Percentiles rank a stretch among this genome's conserved stretches.
These are phyloP conservation scores for Ganoderma resinaceum DNA, from an alignment of 1,284 basidiomycete genomes.

Conservation along the genomic window DNA sequence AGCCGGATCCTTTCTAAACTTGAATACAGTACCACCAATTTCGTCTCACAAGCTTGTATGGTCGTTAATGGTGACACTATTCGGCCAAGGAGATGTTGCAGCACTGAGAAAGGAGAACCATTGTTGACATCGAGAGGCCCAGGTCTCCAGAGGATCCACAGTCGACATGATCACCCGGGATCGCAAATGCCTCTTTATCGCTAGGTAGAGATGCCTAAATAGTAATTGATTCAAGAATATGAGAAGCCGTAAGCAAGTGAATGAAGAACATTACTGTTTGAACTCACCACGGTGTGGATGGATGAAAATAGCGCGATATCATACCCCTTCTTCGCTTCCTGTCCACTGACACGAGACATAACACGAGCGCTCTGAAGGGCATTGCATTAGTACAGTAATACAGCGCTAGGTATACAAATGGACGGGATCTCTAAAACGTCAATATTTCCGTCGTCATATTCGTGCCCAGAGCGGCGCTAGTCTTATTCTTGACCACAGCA, in stretches of 20 bases:
- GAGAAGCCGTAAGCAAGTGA: background rate
- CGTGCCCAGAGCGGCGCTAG: constrained; percentile 17
- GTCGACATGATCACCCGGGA: background rate
- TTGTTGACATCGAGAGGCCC: background rate
- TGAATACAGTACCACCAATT: too few species aligned
- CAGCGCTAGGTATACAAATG: constrained; percentile 4
- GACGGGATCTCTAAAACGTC: background rate
- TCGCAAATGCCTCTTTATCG: background rate
- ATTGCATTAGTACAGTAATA: constrained; percentile 3
- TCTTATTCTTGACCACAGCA: constrained; percentile 51
- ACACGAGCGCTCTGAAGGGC: background rate
- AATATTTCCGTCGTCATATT: constrained; percentile 13
- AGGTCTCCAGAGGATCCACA: background rate
- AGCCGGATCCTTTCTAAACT: background rate
- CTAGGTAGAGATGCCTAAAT: background rate
- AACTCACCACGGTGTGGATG: background rate
- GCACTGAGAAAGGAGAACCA: background rate
- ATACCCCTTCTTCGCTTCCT: background rate
- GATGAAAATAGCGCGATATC: background rate
- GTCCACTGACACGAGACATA: background rate
- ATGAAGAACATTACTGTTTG: background rate
- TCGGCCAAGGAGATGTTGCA: background rate
- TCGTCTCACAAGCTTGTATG: background rate
- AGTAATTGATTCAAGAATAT: background rate
- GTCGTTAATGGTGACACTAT: too few species aligned